A percentile compares a stretch with the other conserved stretches of the same genome.
phyloP scores from a whole-genome alignment of 352 stramenopile species.

The Phytopythium boreale region DNA sequence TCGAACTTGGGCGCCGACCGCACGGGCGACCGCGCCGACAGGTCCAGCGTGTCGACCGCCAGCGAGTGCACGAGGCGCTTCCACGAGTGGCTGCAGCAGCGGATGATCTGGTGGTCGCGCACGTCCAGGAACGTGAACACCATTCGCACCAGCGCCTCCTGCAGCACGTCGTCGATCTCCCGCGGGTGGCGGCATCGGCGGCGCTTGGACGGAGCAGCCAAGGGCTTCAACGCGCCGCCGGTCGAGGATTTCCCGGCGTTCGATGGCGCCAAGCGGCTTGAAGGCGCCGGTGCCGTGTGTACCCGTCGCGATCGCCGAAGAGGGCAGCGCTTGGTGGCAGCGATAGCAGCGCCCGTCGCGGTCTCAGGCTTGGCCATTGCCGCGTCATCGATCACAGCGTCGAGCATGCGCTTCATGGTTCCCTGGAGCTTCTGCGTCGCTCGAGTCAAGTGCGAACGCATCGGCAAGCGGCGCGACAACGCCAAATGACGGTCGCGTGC shows the following conservation, averaged over 20 bases:
- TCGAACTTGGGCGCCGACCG: conserved; percentile 38
- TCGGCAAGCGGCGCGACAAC: neutral
- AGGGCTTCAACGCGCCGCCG: neutral
- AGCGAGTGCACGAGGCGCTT: conserved; percentile 65
- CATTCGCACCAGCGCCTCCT: conserved; percentile 51
- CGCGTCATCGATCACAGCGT: neutral
- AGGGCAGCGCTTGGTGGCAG: neutral
- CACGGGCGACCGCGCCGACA: conserved; percentile 57
- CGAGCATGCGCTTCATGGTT: conserved; percentile 13
- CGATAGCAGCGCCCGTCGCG: neutral
- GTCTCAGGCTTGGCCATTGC: conserved; percentile 6
- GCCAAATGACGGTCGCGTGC: neutral
- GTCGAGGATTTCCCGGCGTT: neutral
- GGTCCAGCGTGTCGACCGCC: conserved; percentile 57
- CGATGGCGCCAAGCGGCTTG: neutral
- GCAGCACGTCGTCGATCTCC: conserved; percentile 35
- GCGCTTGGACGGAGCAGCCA: neutral
- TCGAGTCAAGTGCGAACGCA: neutral
- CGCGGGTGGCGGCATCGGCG: conserved; percentile 16
- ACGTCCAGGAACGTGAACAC: conserved; percentile 74
- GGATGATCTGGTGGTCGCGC: conserved; percentile 67
- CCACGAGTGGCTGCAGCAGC: conserved; percentile 55
- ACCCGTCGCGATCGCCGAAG: neutral
- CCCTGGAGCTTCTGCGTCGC: neutral
- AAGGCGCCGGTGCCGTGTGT: neutral